Evolutionary conservation across 2,329 filamentous ascomycete genomes (phyloP), one percentile per base, ranked within the genome.

Genomic region (Fusarium marasasianum): DNA sequence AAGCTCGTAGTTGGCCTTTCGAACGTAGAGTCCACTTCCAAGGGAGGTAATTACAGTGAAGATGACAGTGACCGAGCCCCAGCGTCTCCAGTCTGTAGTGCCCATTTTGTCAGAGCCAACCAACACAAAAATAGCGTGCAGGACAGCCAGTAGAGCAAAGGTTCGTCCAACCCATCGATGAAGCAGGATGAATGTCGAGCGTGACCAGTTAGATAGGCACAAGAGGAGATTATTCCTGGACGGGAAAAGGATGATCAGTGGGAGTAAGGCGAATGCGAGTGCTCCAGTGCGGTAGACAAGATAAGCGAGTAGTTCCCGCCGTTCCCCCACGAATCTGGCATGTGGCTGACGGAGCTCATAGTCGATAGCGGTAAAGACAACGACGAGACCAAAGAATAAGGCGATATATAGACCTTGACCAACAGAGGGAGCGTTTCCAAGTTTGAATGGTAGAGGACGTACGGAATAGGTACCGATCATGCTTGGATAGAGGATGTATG

Each of bases 1-100:
- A 1, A 85, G 37, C 77, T 87, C 85, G 72, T 85, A 87, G n/a
- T 76, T 78, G 44, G 71, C 78, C 40, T 78, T 79, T 20, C 86
- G 81, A 24, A 87, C 29, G 6, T 53, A 20, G 0, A 68, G 40
- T 0, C 65, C 65, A 26, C 65, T 68, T 29, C 65, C 63, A 10
- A 68, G 40, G 1, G 38, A 51, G 13, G 65, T 68, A 1, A 68
- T 38, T 0, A 68, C 53, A 20, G 65, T 29, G 4, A 68, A 31
- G 9, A 60, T 26, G 7, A 51, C 29, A 1, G 65, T 40, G 17
- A 38, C 35, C 2, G 45, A 43, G 10, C 65, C 65, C 65, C 65
- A 68, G 0, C 40, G 63, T 37, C 65, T 45, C 65, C 65, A 68
- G 29, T 47, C 45, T 0, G 65, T 48, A 1, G 44, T 45, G 1